Base-by-base conservation (phyloP, 2,329 filamentous ascomycete species). In the Endoconidiophora polonica region DNA sequence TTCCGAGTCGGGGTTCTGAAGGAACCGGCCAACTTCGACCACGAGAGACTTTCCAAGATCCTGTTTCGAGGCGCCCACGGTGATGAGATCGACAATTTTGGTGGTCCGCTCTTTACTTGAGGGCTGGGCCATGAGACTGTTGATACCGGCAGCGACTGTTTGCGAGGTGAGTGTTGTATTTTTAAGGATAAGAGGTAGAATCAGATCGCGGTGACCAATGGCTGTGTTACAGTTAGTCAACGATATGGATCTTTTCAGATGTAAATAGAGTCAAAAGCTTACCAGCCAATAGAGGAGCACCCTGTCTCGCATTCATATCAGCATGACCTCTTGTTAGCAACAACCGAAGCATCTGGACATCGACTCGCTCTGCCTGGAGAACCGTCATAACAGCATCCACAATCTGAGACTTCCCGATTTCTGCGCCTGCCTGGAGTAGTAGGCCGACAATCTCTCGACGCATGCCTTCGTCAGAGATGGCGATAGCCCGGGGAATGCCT, bases 311-410 rank as follows among this genome's bases (percentile, higher is more conserved):
- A 53, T 78, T 77, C 49, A 76, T 60, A 52, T 78, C 71, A 2
- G 71, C 73, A 20, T 66, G 65, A 0, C 74, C 74, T 23, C 69
- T 63, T 23, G 71, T 65, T 2, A 78, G 58, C 2, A 79, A 61
- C 5, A 72, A 59, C 3, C 61, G 61, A 1, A 76, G 58, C 2
- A 78, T 63, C 10, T 66, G 64, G 57, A 71, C 65, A 49, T 79
- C 75, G 0, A 70, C 63, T 0, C 70, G 68, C 23, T 63, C 67
- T 42, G 66, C 62, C 9, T 63, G 61, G 16, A 78, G 55, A 0
- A 66, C 62, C 12, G 61, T 58, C 4, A 67, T 59, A 23, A 77
- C 57, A 3, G 70, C 68, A 5, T 59, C 57, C 2, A 67, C 65
- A 12, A 73, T 62, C 43, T 72, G 64, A 2, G 61, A 58, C 0